These are phyloP conservation scores for Phellinidium pouzarii DNA, from an alignment of 1,284 basidiomycete species.

Conservation along the genomic window DNA sequence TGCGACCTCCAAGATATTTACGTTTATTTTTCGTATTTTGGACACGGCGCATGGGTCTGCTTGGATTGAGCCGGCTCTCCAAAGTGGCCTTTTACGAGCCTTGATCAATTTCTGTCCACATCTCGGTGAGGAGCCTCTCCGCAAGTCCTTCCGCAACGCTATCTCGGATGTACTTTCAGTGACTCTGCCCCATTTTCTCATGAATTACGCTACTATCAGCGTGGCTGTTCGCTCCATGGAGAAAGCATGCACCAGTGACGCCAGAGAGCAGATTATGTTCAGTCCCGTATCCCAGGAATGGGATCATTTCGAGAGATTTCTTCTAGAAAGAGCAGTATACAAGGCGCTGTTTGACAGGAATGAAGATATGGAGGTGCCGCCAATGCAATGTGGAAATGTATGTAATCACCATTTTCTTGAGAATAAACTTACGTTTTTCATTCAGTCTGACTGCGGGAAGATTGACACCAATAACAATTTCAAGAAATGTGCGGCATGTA, in stretches of 20 bases:
- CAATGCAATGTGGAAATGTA: background rate
- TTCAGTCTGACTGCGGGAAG: slow-evolving; percentile 2
- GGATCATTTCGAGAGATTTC: slow-evolving; percentile 1
- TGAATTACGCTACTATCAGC: background rate
- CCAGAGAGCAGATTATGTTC: background rate
- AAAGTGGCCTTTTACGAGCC: background rate
- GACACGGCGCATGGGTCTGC: background rate
- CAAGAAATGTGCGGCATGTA: slow-evolving; percentile 2
- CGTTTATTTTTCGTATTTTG: background rate
- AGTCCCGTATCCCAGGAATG: slow-evolving; percentile 4
- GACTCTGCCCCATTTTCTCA: background rate
- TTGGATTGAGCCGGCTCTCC: background rate
- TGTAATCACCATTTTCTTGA: background rate
- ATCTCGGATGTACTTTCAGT: background rate
- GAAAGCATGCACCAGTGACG: background rate
- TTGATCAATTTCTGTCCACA: background rate
- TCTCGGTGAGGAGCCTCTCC: background rate
- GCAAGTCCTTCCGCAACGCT: background rate
- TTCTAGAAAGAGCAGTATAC: slow-evolving; percentile 4
- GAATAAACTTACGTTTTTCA: background rate
- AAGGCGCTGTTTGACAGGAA: slow-evolving; percentile 1
- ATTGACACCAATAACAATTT: background rate
- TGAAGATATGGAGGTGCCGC: background rate
- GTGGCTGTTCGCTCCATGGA: background rate
- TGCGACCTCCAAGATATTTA: background rate